Evolutionary conservation across 169 alveolate species (phyloP).

Genomic region (Cryptosporidium viatorum): DNA sequence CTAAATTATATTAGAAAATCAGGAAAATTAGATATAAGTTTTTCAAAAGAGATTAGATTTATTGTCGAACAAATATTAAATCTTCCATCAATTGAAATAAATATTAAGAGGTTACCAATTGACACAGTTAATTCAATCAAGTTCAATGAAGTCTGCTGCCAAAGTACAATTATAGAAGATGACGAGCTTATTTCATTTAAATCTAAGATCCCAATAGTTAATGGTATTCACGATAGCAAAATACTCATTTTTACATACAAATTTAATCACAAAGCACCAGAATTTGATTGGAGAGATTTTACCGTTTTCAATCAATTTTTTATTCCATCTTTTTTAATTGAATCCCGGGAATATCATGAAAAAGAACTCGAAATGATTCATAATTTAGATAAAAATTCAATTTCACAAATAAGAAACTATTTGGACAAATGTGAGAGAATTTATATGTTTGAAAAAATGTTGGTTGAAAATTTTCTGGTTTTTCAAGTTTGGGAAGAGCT

Average conservation of each 20-base stretch:
- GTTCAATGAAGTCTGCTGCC: constrained; percentile 16
- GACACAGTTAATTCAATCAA: constrained; percentile 20
- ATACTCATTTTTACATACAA: constrained; percentile 24
- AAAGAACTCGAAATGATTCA: background rate
- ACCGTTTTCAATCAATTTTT: constrained; percentile 15
- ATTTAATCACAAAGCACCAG: background rate
- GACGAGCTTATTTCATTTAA: constrained; percentile 19
- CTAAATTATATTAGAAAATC: constrained; percentile 5
- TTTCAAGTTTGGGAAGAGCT: constrained; percentile 56
- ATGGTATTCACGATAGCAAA: background rate
- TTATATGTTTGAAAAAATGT: constrained; percentile 33
- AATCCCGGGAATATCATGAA: constrained; percentile 22
- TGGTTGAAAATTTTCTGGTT: constrained; percentile 42
- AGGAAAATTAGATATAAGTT: background rate
- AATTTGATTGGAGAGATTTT: constrained; percentile 13
- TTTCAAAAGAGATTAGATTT: background rate
- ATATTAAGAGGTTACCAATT: constrained; percentile 8
- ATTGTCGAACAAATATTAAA: constrained; percentile 6
- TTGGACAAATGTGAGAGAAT: constrained; percentile 16
- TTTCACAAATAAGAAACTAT: constrained; percentile 18
- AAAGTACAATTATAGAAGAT: background rate
- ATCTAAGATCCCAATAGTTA: constrained; percentile 3
- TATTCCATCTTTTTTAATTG: constrained; percentile 3
- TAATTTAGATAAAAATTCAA: background rate
- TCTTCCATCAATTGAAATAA: constrained; percentile 42